These are phyloP conservation scores for Beauveria asiatica DNA, from an alignment of 2,329 filamentous ascomycete genomes.

Conservation along the genomic window DNA sequence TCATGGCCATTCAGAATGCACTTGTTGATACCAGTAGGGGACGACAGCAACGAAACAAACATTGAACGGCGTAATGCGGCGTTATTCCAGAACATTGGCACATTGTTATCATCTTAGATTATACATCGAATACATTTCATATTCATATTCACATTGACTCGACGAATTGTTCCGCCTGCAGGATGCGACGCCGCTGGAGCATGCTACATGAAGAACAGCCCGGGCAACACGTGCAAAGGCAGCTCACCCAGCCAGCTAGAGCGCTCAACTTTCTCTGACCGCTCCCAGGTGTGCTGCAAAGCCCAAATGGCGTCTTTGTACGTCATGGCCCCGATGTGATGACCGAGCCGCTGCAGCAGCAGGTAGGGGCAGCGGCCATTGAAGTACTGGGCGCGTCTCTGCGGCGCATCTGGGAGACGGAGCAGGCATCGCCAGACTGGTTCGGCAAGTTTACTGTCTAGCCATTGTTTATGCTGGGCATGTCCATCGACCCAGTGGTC, in stretches of 20 bases:
- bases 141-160: neutral
- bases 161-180: neutral
- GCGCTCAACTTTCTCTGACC: neutral
- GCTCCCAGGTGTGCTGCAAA: slow-evolving; percentile 2
- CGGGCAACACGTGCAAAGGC: slow-evolving; percentile 3
- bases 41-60: slow-evolving; percentile 4
- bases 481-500: neutral
- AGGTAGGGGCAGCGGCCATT: neutral
- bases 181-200: neutral
- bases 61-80: slow-evolving; percentile 7
- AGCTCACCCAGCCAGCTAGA: neutral
- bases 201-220: slow-evolving; percentile 5
- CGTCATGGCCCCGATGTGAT: slow-evolving; percentile 5
- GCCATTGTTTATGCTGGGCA: slow-evolving; percentile 11
- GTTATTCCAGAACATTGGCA: neutral
- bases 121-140: neutral
- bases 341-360: neutral
- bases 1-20: neutral
- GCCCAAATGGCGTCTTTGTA: slow-evolving; percentile 7
- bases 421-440: slow-evolving; percentile 1
- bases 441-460: slow-evolving; percentile 11
- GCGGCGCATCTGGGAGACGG: slow-evolving; percentile 5
- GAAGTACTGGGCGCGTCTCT: neutral
- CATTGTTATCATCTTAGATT: neutral
- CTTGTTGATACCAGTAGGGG: neutral